phyloP scores from a whole-genome alignment of 345 rosid genomes.

The Rhodamnia rubescens region DNA sequence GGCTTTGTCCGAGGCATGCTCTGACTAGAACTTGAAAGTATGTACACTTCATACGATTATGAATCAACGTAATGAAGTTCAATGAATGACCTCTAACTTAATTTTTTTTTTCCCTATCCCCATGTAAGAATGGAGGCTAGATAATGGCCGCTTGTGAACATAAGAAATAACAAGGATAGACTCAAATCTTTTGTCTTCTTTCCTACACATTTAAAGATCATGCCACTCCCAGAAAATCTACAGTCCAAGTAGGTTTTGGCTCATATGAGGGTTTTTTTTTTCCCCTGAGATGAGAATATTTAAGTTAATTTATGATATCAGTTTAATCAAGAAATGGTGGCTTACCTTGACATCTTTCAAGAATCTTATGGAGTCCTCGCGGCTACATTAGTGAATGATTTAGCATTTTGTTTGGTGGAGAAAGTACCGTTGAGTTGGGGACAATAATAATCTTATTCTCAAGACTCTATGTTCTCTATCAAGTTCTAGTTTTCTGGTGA shows the following conservation, averaged over 20 bases:
- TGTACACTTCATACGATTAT: background rate
- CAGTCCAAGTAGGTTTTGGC: background rate
- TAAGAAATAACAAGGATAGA: background rate
- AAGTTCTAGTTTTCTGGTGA: background rate
- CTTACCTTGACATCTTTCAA: background rate
- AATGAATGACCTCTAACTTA: background rate
- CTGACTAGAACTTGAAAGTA: background rate
- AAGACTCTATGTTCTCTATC: background rate
- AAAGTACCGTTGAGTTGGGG: background rate
- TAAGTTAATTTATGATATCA: background rate
- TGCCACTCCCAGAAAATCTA: background rate
- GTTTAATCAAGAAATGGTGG: background rate
- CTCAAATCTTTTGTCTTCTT: background rate
- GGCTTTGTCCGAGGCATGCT: background rate
- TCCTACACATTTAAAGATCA: background rate
- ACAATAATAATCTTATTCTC: background rate
- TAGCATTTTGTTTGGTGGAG: background rate
- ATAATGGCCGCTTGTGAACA: background rate
- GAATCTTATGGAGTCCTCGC: background rate
- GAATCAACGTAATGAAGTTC: background rate
- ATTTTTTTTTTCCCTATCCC: background rate
- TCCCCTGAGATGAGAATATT: background rate
- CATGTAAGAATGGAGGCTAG: background rate
- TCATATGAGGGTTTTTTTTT: background rate
- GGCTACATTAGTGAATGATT: background rate